Evolutionary conservation across 768 basidiomycete genomes (phyloP).

Genomic region (Boletus pseudopeckii): DNA sequence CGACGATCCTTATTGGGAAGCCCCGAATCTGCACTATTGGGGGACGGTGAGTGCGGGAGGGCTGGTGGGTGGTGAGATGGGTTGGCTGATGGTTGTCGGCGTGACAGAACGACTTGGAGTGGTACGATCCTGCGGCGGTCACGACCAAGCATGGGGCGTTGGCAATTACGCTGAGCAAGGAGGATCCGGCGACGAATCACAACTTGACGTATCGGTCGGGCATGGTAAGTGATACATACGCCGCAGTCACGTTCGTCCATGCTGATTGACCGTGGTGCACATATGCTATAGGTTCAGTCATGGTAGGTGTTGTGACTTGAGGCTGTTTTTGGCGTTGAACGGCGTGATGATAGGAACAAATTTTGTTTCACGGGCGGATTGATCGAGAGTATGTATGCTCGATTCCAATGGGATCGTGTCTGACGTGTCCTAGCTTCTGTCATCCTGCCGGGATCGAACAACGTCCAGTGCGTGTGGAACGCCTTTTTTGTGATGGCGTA

Average conservation of each 20-base stretch:
- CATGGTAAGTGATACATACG: conserved; percentile 25
- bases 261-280: too few species aligned
- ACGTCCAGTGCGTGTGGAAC: conserved; percentile 28
- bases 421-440: conserved; percentile 32
- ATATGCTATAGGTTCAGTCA: conserved; percentile 24
- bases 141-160: conserved; percentile 52
- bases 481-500: neutral
- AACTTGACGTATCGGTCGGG: conserved; percentile 45
- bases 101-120: conserved; percentile 44
- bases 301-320: conserved; percentile 17
- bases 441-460: conserved; percentile 41
- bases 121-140: conserved; percentile 55
- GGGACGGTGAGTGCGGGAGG: conserved; percentile 39
- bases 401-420: neutral
- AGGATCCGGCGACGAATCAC: conserved; percentile 39
- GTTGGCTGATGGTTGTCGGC: conserved; percentile 7
- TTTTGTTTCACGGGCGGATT: conserved; percentile 82
- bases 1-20: conserved; percentile 61
- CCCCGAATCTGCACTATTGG: conserved; percentile 65
- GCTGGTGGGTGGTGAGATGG: too few species aligned
- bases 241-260: conserved; percentile 11
- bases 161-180: conserved; percentile 46
- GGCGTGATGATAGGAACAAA: conserved; percentile 44
- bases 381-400: conserved; percentile 41
- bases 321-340: neutral